Evolutionary conservation across 345 rosid genomes (phyloP), one percentile per base, ranked within the genome.

Genomic region (Eucalyptus pauciflora): DNA sequence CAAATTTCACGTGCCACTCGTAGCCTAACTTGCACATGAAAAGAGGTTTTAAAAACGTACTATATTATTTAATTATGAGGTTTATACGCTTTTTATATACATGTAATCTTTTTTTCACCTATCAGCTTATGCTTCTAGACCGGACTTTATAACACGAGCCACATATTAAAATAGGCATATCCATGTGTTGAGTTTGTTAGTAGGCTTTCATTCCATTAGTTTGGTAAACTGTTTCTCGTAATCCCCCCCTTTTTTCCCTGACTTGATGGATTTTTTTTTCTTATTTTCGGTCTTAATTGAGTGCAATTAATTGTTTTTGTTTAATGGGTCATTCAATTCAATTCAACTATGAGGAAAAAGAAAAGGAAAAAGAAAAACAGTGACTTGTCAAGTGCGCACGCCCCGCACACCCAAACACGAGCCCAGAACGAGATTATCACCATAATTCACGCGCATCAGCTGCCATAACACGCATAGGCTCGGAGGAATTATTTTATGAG

Each of bases 11-110:
- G 0, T 33, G 24, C 8, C 45, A 33, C 24, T 33, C 46, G 2
- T 37, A 76, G 1, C 6, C 14, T 7, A 4, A 1, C 8, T 37
- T 76, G 48, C 3, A 76, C 5, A 0, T 37, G 1, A 76, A 4
- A 37, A 1, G 1, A 13, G 14, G 4, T 18, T 3, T 37, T 10
- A 7, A 18, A 37, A 76, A 18, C 12, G 0, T 71, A 0, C 45
- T 8, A 18, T 4, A 2, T 71, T 3, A 5, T 2, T 10, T 37
- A 8, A 71, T 12, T 8, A 71, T 9, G 10, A 71, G 25, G 0
- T 33, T 71, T 71, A 37, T 37, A 37, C 2, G 1, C 5, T 37
- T 1, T 18, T 10, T 37, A 20, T 20, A 10, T 1, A 33, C 3
- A 37, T 17, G 4, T 3, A 1, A 33, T 33, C 0, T 9, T 17